Evolutionary conservation across 2,329 filamentous ascomycete species (phyloP).

Genomic region (Trichoderma koningii): DNA sequence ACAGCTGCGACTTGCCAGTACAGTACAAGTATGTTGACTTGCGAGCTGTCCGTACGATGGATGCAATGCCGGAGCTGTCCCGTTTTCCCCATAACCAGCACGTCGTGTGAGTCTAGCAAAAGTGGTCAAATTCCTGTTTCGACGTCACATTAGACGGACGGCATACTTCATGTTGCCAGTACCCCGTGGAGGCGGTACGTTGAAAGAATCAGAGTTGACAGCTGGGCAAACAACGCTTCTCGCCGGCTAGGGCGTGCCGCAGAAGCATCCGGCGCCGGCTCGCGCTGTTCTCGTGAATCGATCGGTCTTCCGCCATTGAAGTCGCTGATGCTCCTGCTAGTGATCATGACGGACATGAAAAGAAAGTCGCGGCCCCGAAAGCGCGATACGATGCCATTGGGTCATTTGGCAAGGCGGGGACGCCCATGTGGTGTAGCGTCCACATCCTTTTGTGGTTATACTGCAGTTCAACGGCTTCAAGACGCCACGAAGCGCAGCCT

Average conservation of each 20-base stretch:
- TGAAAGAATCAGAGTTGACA: neutral
- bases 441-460: too few relatives aligned
- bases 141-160: neutral
- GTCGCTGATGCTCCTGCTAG: neutral
- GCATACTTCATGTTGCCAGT: neutral
- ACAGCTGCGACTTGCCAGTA: neutral
- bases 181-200: neutral
- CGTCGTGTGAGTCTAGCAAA: neutral
- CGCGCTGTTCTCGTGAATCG: neutral
- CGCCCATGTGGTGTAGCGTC: neutral
- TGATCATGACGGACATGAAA: neutral
- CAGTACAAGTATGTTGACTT: neutral
- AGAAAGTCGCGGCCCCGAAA: conserved; percentile 1
- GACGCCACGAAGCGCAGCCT: conserved; percentile 7
- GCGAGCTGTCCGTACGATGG: too few relatives aligned
- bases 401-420: neutral
- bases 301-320: neutral
- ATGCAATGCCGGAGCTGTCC: neutral
- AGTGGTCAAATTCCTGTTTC: neutral
- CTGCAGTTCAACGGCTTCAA: neutral
- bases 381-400: neutral
- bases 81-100: neutral
- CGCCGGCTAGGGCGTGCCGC: neutral
- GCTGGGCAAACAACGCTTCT: neutral
- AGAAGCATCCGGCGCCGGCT: neutral